phyloP scores from a whole-genome alignment of 208 protist species.

The Trypanosomatidae sp. region DNA sequence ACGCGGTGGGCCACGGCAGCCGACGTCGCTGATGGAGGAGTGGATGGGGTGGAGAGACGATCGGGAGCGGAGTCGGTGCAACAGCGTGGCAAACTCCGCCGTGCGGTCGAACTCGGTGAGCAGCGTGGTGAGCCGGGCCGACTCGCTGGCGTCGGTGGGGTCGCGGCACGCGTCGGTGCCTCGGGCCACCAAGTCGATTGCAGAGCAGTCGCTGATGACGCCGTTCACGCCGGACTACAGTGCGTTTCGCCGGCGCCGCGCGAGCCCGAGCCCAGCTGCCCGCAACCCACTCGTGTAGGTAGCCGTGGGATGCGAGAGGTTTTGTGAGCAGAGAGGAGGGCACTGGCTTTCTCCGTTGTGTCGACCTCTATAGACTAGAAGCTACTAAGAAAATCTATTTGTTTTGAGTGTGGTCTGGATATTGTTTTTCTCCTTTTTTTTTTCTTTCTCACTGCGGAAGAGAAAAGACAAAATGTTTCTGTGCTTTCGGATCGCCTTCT shows the following conservation, averaged over 20 bases:
- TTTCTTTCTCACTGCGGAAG: neutral
- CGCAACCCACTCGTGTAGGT: constrained; percentile 11
- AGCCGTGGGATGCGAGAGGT: too few species aligned
- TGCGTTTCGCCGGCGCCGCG: constrained; percentile 6
- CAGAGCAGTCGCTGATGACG: constrained; percentile 17
- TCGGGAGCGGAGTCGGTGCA: constrained; percentile 24
- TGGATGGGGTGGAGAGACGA: constrained; percentile 64
- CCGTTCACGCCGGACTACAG: constrained; percentile 25
- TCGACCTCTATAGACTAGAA: too few species aligned
- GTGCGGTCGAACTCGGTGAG: constrained; percentile 29
- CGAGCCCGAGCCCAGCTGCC: constrained; percentile 6
- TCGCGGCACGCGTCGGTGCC: constrained; percentile 64
- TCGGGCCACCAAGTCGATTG: constrained; percentile 69
- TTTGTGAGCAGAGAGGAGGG: neutral
- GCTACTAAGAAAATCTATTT: too few species aligned
- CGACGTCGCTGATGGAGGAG: constrained; percentile 65
- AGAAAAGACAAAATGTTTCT: too few species aligned
- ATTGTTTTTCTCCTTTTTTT: neutral
- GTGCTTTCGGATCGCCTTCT: too few species aligned
- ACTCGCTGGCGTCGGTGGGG: constrained; percentile 61
- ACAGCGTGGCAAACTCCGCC: constrained; percentile 18
- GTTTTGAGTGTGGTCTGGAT: too few species aligned
- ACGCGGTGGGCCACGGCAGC: constrained; percentile 11
- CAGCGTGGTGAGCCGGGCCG: constrained; percentile 50
- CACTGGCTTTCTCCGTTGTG: too few species aligned